These are phyloP conservation scores for Pythium vanterpoolii DNA, from an alignment of 352 stramenopile genomes.

Conservation along the genomic window DNA sequence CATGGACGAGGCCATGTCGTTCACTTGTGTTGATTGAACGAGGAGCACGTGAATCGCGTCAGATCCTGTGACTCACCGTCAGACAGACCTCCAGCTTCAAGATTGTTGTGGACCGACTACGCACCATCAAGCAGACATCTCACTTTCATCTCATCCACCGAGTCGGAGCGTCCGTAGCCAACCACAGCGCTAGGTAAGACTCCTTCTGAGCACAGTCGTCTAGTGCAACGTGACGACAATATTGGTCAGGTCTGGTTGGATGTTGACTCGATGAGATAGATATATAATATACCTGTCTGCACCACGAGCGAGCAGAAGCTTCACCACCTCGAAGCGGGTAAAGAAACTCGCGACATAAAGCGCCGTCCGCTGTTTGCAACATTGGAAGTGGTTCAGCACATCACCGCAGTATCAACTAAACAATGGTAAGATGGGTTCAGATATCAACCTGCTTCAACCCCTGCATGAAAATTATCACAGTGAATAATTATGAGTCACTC, in stretches of 20 bases:
- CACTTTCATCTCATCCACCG: slow-evolving; percentile 67
- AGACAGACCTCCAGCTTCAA: neutral
- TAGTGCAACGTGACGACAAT: slow-evolving; percentile 11
- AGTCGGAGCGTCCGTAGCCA: slow-evolving; percentile 35
- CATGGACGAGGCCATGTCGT: neutral
- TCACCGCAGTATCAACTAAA: neutral
- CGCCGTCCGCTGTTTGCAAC: slow-evolving; percentile 37
- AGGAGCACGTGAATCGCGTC: slow-evolving; percentile 20
- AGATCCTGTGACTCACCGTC: neutral
- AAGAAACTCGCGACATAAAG: slow-evolving; percentile 76
- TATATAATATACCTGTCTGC: slow-evolving; percentile 48
- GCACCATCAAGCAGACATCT: slow-evolving; percentile 51
- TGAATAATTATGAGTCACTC: slow-evolving; percentile 4
- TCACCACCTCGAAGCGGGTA: slow-evolving; percentile 42
- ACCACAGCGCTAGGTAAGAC: slow-evolving; percentile 40
- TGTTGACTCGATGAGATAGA: neutral
- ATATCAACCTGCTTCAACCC: slow-evolving; percentile 17
- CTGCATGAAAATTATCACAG: slow-evolving; percentile 1
- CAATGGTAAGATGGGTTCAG: slow-evolving; percentile 7
- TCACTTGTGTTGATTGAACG: neutral
- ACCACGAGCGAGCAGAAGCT: slow-evolving; percentile 42
- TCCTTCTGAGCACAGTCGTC: slow-evolving; percentile 49
- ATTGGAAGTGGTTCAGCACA: neutral
- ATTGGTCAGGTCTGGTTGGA: neutral
- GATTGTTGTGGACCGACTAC: neutral